phyloP scores from a whole-genome alignment of 495 filamentous ascomycete genomes.

The Talaromyces ruber region DNA sequence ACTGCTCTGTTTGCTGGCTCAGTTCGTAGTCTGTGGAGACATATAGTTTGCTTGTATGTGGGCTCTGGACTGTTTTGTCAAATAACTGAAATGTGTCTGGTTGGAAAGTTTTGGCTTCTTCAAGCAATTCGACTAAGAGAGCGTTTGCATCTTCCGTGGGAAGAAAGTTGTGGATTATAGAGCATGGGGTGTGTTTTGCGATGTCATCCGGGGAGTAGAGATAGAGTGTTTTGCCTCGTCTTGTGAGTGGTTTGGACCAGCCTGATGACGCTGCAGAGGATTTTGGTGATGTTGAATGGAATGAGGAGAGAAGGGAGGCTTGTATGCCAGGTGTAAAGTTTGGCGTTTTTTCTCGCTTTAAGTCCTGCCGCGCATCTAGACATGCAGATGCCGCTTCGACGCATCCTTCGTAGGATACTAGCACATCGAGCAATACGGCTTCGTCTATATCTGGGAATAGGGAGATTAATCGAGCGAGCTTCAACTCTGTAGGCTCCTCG shows the following conservation, averaged over 20 bases:
- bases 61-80: constrained; percentile 70
- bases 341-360: constrained; percentile 6
- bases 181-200: constrained; percentile 73
- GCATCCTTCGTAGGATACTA: constrained; percentile 69
- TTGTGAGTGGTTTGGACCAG: constrained; percentile 44
- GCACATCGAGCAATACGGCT: constrained; percentile 62
- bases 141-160: constrained; percentile 58
- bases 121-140: constrained; percentile 66
- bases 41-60: constrained; percentile 75
- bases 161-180: constrained; percentile 86
- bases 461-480: constrained; percentile 74
- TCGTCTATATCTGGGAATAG: constrained; percentile 57
- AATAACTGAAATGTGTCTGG: constrained; percentile 76
- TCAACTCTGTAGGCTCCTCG: constrained; percentile 80
- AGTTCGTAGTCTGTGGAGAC: constrained; percentile 57
- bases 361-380: constrained; percentile 26
- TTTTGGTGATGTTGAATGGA: constrained; percentile 20
- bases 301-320: constrained; percentile 33
- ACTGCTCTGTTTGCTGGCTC: constrained; percentile 50
- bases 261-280: not conserved
- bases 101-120: constrained; percentile 66
- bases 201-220: constrained; percentile 74
- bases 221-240: constrained; percentile 74
- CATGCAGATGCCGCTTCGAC: constrained; percentile 53
- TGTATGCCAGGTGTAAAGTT: constrained; percentile 21